Percentiles rank a stretch among this genome's conserved stretches.
Evolutionary conservation across 2,329 filamentous ascomycete genomes (phyloP).

Genomic region (Thermoascus crustaceus): DNA sequence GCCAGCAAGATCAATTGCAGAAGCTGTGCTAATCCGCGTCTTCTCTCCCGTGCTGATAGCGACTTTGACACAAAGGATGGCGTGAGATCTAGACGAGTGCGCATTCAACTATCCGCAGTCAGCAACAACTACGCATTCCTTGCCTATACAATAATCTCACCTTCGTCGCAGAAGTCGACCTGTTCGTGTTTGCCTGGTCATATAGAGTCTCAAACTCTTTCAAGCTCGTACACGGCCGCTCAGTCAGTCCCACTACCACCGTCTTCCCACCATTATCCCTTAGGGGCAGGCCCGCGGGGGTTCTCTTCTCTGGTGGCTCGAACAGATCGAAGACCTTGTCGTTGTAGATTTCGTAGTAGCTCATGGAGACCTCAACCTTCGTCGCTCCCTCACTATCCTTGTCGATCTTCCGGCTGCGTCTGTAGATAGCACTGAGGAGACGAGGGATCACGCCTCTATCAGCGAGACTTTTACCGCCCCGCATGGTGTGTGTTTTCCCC

Average conservation of each 20-base stretch:
- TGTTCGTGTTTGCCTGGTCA: slow-evolving; percentile 84
- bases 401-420: slow-evolving; percentile 72
- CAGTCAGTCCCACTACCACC: slow-evolving; percentile 75
- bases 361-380: slow-evolving; percentile 64
- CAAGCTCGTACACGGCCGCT: slow-evolving; percentile 70
- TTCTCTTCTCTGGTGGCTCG: slow-evolving; percentile 79
- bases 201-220: slow-evolving; percentile 88
- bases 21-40: slow-evolving; percentile 71
- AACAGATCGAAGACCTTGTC: slow-evolving; percentile 91
- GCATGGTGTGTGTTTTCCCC: slow-evolving; percentile 94
- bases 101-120: slow-evolving; percentile 59
- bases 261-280: slow-evolving; percentile 83
- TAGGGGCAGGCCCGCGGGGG: slow-evolving; percentile 68
- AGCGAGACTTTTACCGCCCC: slow-evolving; percentile 75
- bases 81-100: slow-evolving; percentile 81
- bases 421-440: slow-evolving; percentile 75
- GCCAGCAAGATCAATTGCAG: slow-evolving; percentile 88
- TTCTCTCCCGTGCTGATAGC: slow-evolving; percentile 63
- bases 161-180: slow-evolving; percentile 83
- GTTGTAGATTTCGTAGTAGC: slow-evolving; percentile 96
- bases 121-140: no score
- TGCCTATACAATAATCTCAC: slow-evolving; percentile 24
- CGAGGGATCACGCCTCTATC: slow-evolving; percentile 84
- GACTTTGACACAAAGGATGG: slow-evolving; percentile 83
- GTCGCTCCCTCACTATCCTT: slow-evolving; percentile 68